Percentiles rank a stretch among this genome's conserved stretches.
phyloP scores from a whole-genome alignment of 495 filamentous ascomycete species.

The Penicillium lividum region DNA sequence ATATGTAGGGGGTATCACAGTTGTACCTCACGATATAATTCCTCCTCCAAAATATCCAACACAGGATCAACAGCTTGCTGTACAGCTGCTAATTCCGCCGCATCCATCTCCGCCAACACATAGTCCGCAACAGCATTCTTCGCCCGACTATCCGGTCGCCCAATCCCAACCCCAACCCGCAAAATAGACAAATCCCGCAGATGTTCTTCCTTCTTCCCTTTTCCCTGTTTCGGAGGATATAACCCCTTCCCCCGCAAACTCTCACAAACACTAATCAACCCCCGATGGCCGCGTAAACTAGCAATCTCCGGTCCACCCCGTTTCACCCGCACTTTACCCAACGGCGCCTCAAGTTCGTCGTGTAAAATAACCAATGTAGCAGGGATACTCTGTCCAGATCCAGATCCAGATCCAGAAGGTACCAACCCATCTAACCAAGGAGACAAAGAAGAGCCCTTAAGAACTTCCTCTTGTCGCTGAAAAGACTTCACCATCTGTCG shows the following conservation, averaged over 20 bases:
- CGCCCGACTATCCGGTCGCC: slow-evolving; percentile 61
- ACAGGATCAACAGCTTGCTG: slow-evolving; percentile 51
- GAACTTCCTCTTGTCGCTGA: slow-evolving; percentile 38
- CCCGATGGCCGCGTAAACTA: slow-evolving; percentile 72
- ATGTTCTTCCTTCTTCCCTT: background rate
- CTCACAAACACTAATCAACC: slow-evolving; percentile 65
- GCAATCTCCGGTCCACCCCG: slow-evolving; percentile 52
- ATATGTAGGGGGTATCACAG: background rate
- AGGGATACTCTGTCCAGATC: slow-evolving; percentile 4
- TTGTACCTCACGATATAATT: slow-evolving; percentile 27
- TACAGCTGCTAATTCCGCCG: slow-evolving; percentile 50
- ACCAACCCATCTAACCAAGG: slow-evolving; percentile 2
- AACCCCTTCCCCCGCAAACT: slow-evolving; percentile 42
- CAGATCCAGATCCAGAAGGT: background rate
- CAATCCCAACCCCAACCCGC: slow-evolving; percentile 71
- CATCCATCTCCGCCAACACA: slow-evolving; percentile 65
- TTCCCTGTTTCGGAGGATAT: slow-evolving; percentile 17
- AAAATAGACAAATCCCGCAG: slow-evolving; percentile 38
- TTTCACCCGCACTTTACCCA: slow-evolving; percentile 65
- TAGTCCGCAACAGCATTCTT: slow-evolving; percentile 60
- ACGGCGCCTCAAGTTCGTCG: slow-evolving; percentile 73
- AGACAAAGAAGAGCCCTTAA: background rate
- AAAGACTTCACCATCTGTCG: slow-evolving; percentile 46
- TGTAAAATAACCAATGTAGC: slow-evolving; percentile 71
- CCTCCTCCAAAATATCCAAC: slow-evolving; percentile 49